Conservation (phyloP, 2,329 filamentous ascomycete species). For the Chaetomium globosum region DNA sequence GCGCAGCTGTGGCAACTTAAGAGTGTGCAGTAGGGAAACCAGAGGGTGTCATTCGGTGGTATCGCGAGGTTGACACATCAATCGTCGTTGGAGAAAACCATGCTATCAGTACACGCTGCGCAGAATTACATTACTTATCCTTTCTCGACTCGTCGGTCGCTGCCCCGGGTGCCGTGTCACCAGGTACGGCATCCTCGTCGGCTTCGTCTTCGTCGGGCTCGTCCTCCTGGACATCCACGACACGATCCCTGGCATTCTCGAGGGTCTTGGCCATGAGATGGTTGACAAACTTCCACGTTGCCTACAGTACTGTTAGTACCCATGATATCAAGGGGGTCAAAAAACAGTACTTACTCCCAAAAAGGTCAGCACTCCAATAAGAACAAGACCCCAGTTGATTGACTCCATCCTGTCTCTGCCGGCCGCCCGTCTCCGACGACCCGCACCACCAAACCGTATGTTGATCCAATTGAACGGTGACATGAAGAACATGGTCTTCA, state of each 20-base stretch:
- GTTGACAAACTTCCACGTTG: constrained; percentile 79
- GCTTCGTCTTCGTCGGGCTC: constrained; percentile 62
- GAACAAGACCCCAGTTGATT: constrained; percentile 76
- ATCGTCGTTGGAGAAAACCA: not conserved
- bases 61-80: not conserved
- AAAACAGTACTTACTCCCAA: constrained; percentile 64
- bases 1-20: constrained; percentile 89
- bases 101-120: constrained; percentile 21
- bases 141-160: constrained; percentile 37
- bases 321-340: not conserved
- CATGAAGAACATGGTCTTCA: constrained; percentile 76
- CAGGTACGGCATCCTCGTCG: constrained; percentile 43
- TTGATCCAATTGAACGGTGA: constrained; percentile 79
- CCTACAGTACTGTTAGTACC: constrained; percentile 49
- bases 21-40: constrained; percentile 72
- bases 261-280: constrained; percentile 72
- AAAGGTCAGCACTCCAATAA: constrained; percentile 80
- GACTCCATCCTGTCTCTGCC: constrained; percentile 78
- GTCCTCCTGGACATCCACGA: constrained; percentile 75
- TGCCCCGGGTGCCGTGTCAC: constrained; percentile 38
- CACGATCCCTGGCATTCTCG: constrained; percentile 74
- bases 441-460: constrained; percentile 61
- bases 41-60: not conserved
- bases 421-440: constrained; percentile 59
- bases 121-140: constrained; percentile 30